A percentile compares a stretch with the other conserved stretches of the same genome.
phyloP scores from a whole-genome alignment of 2,329 filamentous ascomycete species.

The Trichophyton mentagrophytes region DNA sequence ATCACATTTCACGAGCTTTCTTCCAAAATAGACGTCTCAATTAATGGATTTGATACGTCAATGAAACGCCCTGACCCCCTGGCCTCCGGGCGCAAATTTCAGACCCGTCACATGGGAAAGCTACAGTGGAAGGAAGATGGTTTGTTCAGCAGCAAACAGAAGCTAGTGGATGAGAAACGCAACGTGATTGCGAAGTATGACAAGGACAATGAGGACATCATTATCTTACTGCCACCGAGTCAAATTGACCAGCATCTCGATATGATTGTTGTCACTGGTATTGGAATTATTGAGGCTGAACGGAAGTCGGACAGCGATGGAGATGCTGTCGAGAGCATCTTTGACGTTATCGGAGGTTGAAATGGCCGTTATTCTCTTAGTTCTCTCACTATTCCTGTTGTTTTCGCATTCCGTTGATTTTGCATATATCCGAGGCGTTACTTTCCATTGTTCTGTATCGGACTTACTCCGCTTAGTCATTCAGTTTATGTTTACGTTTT shows the following conservation, averaged over 20 bases:
- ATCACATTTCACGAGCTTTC: conserved; percentile 12
- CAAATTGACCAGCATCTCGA: conserved; percentile 9
- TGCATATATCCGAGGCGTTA: not conserved
- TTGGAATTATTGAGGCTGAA: conserved; percentile 11
- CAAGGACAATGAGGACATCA: conserved; percentile 1
- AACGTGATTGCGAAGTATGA: conserved; percentile 12
- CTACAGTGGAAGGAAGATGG: conserved; percentile 12
- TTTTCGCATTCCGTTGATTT: not conserved
- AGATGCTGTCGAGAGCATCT: not conserved
- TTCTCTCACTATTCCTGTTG: not conserved
- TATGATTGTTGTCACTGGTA: conserved; percentile 12
- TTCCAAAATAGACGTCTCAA: conserved; percentile 11
- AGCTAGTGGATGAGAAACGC: conserved; percentile 9
- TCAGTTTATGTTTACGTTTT: not conserved
- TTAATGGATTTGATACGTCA: conserved; percentile 4
- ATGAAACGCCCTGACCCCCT: conserved; percentile 13
- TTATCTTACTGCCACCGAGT: conserved; percentile 8
- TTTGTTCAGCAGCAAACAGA: conserved; percentile 9
- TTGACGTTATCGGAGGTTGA: not conserved
- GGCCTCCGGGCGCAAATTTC: conserved; percentile 9
- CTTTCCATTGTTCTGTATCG: not conserved
- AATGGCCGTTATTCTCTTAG: not conserved
- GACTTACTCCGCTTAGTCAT: not conserved
- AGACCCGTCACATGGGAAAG: conserved; percentile 9
- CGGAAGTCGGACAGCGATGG: conserved; percentile 6